A percentile compares a stretch with the other conserved stretches of the same genome.
These are phyloP conservation scores for Trametes sanguinea DNA, from an alignment of 768 basidiomycete genomes.

Conservation along the genomic window DNA sequence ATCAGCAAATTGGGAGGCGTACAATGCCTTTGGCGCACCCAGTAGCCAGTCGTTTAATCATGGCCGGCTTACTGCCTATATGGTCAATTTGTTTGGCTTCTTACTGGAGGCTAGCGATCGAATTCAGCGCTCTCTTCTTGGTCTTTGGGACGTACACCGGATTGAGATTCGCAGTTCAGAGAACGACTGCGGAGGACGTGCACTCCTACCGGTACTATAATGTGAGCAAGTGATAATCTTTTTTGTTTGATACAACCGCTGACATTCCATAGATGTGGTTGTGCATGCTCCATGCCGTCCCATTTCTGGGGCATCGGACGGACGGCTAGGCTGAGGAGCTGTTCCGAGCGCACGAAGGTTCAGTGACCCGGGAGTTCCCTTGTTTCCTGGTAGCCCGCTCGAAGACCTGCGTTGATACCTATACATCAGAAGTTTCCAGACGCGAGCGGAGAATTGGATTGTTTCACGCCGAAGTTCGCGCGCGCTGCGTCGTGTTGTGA, in stretches of 20 bases:
- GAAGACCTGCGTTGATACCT: too few relatives aligned
- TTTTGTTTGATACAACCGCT: neutral
- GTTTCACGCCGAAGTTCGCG: too few relatives aligned
- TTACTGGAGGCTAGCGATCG: neutral
- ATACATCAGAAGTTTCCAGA: too few relatives aligned
- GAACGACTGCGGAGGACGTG: neutral
- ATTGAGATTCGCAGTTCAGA: neutral
- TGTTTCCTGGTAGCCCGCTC: too few relatives aligned
- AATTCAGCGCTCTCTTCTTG: neutral
- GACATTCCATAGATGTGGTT: conserved; percentile 8
- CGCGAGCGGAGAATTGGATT: too few relatives aligned
- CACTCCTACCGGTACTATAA: conserved; percentile 3
- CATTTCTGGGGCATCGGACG: too few relatives aligned
- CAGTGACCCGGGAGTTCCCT: too few relatives aligned
- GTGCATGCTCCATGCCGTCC: neutral
- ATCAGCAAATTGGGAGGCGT: neutral
- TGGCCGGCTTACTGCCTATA: neutral
- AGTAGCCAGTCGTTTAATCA: neutral
- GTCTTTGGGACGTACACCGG: neutral
- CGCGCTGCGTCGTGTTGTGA: too few relatives aligned
- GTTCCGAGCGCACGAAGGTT: too few relatives aligned
- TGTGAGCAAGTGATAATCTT: neutral
- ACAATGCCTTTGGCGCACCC: conserved; percentile 12
- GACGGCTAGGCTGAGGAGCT: too few relatives aligned
- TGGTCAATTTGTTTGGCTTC: conserved; percentile 5